Conservation (phyloP, 129 eudicot genomes). For the Heracleum sosnowskyi region DNA sequence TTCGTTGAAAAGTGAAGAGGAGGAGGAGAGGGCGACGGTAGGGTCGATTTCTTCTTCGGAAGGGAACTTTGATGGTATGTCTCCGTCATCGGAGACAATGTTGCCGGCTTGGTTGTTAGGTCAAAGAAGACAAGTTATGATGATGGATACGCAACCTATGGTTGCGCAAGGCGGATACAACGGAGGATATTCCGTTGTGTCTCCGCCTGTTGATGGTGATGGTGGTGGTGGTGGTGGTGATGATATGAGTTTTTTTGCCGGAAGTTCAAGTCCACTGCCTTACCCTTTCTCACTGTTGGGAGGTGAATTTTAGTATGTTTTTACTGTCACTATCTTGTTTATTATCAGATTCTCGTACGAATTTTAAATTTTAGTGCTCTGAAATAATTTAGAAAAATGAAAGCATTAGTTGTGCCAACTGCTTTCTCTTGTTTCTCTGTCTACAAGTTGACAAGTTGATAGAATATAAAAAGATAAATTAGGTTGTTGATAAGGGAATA, state of each 20-base stretch:
- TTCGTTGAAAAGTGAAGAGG: constrained; percentile 37
- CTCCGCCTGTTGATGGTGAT: constrained; percentile 9
- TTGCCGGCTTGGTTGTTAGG: constrained; percentile 20
- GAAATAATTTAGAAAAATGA: background rate
- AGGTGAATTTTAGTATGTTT: constrained; percentile 49
- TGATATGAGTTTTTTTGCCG: constrained; percentile 22
- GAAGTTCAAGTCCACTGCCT: constrained; percentile 26
- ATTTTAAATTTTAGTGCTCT: background rate
- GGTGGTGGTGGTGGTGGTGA: constrained; percentile 16
- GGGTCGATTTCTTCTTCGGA: constrained; percentile 27
- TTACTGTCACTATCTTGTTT: background rate
- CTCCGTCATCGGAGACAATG: constrained; percentile 30
- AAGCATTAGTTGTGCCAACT: background rate
- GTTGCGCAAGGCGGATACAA: constrained; percentile 8
- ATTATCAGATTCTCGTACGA: background rate
- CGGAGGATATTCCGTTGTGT: constrained; percentile 5
- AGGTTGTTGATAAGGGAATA: constrained; percentile 1
- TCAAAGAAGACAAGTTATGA: background rate
- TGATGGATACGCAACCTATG: background rate
- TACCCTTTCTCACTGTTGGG: constrained; percentile 71
- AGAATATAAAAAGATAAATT: background rate
- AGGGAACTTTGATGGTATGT: constrained; percentile 23
- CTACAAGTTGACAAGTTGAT: background rate
- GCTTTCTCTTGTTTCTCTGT: background rate
- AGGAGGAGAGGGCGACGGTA: constrained; percentile 14